Conservation (phyloP, 345 rosid species). For the Lumnitzera racemosa region DNA sequence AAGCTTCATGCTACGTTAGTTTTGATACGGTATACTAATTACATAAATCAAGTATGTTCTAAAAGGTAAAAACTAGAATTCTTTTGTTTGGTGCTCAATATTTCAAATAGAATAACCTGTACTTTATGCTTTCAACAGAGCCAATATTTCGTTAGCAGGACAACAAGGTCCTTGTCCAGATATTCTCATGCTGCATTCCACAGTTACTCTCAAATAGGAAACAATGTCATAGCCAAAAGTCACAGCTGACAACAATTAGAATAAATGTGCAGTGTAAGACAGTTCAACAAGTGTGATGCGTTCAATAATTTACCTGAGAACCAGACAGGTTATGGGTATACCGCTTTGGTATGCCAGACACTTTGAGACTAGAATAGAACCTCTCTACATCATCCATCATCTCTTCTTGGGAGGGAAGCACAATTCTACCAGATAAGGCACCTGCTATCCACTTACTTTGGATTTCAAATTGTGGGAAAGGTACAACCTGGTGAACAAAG, state of each 20-base stretch:
- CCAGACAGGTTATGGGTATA: slow-evolving; percentile 43
- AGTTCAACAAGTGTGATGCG: background rate
- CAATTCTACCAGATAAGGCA: slow-evolving; percentile 57
- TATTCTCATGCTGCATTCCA: too few relatives aligned
- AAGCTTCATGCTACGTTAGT: too few relatives aligned
- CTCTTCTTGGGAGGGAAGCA: slow-evolving; percentile 51
- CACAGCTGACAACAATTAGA: background rate
- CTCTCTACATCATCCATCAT: slow-evolving; percentile 55
- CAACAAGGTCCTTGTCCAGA: too few relatives aligned
- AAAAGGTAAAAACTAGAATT: too few relatives aligned
- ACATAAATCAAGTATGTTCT: too few relatives aligned
- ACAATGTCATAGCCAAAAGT: background rate
- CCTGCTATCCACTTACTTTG: slow-evolving; percentile 94
- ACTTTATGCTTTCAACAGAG: too few relatives aligned
- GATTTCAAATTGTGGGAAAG: slow-evolving; percentile 56
- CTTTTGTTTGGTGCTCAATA: too few relatives aligned
- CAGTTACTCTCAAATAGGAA: background rate
- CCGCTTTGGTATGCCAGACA: slow-evolving; percentile 48
- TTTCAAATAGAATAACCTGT: too few relatives aligned
- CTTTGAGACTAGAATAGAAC: slow-evolving; percentile 47
- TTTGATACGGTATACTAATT: too few relatives aligned
- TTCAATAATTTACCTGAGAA: slow-evolving; percentile 32
- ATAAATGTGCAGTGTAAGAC: background rate
- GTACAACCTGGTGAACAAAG: slow-evolving; percentile 31
- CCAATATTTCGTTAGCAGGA: too few relatives aligned